Conservation (phyloP, 768 basidiomycete genomes). For the Leucocoprinus sp. region DNA sequence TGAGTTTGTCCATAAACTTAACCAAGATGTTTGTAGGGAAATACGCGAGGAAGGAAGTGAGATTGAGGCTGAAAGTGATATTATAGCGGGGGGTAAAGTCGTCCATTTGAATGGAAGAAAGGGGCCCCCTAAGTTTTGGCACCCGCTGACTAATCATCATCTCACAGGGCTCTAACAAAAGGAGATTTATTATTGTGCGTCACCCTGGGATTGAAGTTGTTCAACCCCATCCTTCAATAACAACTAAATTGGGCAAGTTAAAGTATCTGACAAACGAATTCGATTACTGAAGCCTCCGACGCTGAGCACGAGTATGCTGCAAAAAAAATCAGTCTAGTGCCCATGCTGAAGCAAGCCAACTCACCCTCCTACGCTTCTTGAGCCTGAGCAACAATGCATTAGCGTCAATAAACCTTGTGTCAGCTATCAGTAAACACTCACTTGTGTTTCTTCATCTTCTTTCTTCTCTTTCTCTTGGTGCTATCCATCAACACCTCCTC, state of each 20-base stretch:
- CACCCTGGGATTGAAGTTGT: too few relatives aligned
- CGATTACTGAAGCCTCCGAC: constrained; percentile 2
- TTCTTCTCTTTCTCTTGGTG: constrained; percentile 74
- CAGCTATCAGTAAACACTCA: constrained; percentile 30
- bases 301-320: constrained; percentile 7
- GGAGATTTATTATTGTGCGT: too few relatives aligned
- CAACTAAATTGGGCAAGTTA: not conserved
- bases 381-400: constrained; percentile 38
- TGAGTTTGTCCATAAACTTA: constrained; percentile 12
- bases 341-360: constrained; percentile 13
- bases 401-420: not conserved
- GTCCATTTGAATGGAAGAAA: constrained; percentile 8
- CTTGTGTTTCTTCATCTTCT: constrained; percentile 99
- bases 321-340: not conserved
- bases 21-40: constrained; percentile 18
- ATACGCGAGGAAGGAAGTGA: constrained; percentile 30
- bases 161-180: not conserved
- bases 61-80: constrained; percentile 40
- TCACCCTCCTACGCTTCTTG: constrained; percentile 84
- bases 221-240: too few relatives aligned
- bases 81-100: constrained; percentile 14
- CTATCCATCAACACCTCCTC: constrained; percentile 69
- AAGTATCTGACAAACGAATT: not conserved
- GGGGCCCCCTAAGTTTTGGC: not conserved
- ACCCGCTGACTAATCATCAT: constrained; percentile 1